Conservation (phyloP, 2,329 filamentous ascomycete genomes). For the Pyrenochaeta sp. region DNA sequence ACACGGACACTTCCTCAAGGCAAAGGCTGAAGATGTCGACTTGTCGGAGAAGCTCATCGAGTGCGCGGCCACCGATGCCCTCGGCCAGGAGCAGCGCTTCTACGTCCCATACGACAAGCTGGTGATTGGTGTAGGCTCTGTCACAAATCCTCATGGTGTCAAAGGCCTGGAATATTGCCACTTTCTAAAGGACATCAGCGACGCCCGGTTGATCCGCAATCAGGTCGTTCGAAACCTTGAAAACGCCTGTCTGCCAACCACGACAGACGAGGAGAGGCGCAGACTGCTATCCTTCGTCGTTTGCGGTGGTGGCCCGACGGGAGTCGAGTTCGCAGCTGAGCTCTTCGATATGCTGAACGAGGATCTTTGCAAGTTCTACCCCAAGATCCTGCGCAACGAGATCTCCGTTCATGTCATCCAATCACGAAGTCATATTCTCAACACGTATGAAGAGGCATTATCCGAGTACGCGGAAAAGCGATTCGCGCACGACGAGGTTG, state of each 20-base stretch:
- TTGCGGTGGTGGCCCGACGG: constrained; percentile 92
- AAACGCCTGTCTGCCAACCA: constrained; percentile 90
- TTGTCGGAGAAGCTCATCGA: constrained; percentile 93
- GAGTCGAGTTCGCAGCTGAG: constrained; percentile 97
- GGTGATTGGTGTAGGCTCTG: constrained; percentile 88
- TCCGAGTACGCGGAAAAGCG: constrained; percentile 91
- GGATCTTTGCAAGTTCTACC: constrained; percentile 78
- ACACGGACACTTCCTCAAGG: constrained; percentile 88
- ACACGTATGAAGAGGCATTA: constrained; percentile 96
- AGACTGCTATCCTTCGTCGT: constrained; percentile 94
- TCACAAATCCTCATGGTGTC: constrained; percentile 94
- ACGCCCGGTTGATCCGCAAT: constrained; percentile 89
- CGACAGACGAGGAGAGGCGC: constrained; percentile 83
- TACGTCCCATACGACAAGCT: constrained; percentile 98
- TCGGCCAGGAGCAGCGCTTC: constrained; percentile 80
- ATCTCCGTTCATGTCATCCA: constrained; percentile 98
- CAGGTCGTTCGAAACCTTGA: constrained; percentile 90
- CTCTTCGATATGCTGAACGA: constrained; percentile 97
- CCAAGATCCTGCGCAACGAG: constrained; percentile 90
- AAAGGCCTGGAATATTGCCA: constrained; percentile 92
- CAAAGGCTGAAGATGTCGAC: constrained; percentile 85
- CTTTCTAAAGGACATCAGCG: constrained; percentile 94
- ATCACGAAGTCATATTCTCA: constrained; percentile 91
- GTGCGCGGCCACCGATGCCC: constrained; percentile 74
- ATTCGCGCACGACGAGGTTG: constrained; percentile 89